A percentile compares a stretch with the other conserved stretches of the same genome.
Conservation (phyloP, 345 rosid species). For the Zanthoxylum bungeanum region DNA sequence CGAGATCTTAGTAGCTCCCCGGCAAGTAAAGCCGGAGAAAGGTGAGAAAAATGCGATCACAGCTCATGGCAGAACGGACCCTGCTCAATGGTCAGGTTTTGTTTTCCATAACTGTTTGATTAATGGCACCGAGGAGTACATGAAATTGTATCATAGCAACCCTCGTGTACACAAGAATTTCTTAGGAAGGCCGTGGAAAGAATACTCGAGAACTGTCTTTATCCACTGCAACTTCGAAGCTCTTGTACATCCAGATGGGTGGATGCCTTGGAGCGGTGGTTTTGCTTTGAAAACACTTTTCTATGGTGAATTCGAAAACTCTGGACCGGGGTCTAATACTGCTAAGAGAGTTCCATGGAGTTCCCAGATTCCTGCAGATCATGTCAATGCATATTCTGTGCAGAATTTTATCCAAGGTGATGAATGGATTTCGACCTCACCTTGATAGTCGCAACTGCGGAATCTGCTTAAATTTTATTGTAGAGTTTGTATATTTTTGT, state of each 20-base stretch:
- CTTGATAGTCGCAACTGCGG: conserved; percentile 5
- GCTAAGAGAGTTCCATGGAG: conserved; percentile 76
- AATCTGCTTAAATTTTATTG: not conserved
- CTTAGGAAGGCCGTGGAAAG: conserved; percentile 98
- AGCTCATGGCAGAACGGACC: conserved; percentile 90
- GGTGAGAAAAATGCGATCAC: conserved; percentile 77
- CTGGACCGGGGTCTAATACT: conserved; percentile 57
- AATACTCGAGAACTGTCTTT: conserved; percentile 76
- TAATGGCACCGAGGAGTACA: conserved; percentile 74
- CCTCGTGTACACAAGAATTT: conserved; percentile 64
- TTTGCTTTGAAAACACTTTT: conserved; percentile 73
- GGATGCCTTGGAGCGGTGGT: conserved; percentile 79
- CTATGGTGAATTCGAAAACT: conserved; percentile 72
- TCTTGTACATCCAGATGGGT: conserved; percentile 62
- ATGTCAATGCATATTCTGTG: conserved; percentile 49
- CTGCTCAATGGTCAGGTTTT: conserved; percentile 70
- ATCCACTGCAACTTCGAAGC: conserved; percentile 51
- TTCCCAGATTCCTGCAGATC: conserved; percentile 54
- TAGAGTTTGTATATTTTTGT: not conserved
- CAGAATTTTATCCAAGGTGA: conserved; percentile 85
- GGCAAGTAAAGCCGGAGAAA: conserved; percentile 65
- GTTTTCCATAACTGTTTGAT: conserved; percentile 70
- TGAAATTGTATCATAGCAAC: conserved; percentile 51
- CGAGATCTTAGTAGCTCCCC: conserved; percentile 50
- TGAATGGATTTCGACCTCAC: conserved; percentile 52